Evolutionary conservation across 2,329 filamentous ascomycete species (phyloP), one percentile per base, ranked within the genome.

Genomic region (Fusarium torulosum): DNA sequence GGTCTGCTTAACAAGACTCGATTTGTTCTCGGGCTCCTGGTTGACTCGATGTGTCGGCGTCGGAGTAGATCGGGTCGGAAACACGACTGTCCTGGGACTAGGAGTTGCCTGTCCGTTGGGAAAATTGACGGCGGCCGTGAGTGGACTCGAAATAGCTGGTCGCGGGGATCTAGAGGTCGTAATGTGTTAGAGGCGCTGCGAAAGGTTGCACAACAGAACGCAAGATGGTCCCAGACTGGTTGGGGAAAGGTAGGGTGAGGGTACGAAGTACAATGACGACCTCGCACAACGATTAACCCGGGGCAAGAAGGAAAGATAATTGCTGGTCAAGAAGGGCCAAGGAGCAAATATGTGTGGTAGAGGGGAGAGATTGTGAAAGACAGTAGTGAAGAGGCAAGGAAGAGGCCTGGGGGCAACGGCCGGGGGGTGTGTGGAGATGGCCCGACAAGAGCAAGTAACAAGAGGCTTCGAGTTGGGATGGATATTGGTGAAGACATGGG

Each of bases 71-170:
- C 67, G 66, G 20, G 56, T 57, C 44, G 72, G 70, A 41, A 69
- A 72, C 35, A 65, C 50, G 27, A 49, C 55, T 33, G 68, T 71
- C 53, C 62, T 68, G 44, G 80, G 79, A 67, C 79, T 83, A 51
- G 80, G 75, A 69, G 75, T 82, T 62, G 79, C 75, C 52, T 82
- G 78, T 63, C 79, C 78, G 72, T 81, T 83, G 47, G 80, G 75
- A 54, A 79, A 77, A 58, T 69, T 77, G 72, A 76, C 82, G 59
- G 79, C 81, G 57, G 80, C 79, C 60, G 72, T 85, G 46, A 86
- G 77, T 67, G 85, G 84, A 71, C 84, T 86, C 43, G 84, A 82
- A 63, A 81, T 78, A 56, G 79, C 75, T 73, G 80, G 83, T 74
- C 82, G 79, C 70, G 78, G 80, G 53, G 81, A 83, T 81, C 85